A percentile compares a stretch with the other conserved stretches of the same genome.
These are phyloP conservation scores for Sindora glabra DNA, from an alignment of 306 rosid species.

Conservation along the genomic window DNA sequence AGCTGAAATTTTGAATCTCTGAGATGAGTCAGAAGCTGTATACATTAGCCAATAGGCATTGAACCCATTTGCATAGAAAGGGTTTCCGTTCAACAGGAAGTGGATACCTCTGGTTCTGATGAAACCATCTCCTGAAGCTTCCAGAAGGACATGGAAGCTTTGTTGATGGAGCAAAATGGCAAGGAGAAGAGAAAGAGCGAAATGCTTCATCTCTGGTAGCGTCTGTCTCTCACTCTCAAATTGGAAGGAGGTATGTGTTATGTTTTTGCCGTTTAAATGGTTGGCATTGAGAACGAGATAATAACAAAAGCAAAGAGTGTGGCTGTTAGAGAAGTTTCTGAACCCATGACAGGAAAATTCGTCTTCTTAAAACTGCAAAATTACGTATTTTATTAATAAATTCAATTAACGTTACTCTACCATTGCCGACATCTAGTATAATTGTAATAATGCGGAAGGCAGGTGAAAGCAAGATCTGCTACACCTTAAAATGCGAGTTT, in stretches of 20 bases:
- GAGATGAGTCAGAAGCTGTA: conserved; percentile 74
- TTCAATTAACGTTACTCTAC: too few species aligned
- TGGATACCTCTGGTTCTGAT: conserved; percentile 63
- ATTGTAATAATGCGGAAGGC: neutral
- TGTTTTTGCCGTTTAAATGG: conserved; percentile 12
- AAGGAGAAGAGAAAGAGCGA: conserved; percentile 31
- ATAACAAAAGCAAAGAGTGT: neutral
- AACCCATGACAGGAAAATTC: neutral
- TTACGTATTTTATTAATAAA: too few species aligned
- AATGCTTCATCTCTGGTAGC: conserved; percentile 50
- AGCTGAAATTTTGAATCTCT: conserved; percentile 59
- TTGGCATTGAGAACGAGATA: conserved; percentile 5
- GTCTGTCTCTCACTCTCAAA: neutral
- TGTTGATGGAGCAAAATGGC: conserved; percentile 35
- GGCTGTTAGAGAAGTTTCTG: conserved; percentile 4
- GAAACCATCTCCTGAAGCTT: conserved; percentile 63
- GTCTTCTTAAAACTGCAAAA: conserved; percentile 21
- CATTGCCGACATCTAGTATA: too few species aligned
- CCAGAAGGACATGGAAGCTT: conserved; percentile 25
- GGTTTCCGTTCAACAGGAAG: conserved; percentile 61
- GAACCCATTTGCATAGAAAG: conserved; percentile 85
- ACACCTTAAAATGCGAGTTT: neutral
- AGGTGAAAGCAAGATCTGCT: neutral
- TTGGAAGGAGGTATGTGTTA: neutral
- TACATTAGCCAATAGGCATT: conserved; percentile 96